phyloP scores from a whole-genome alignment of 306 rosid genomes.

The Cucumis hystrix region DNA sequence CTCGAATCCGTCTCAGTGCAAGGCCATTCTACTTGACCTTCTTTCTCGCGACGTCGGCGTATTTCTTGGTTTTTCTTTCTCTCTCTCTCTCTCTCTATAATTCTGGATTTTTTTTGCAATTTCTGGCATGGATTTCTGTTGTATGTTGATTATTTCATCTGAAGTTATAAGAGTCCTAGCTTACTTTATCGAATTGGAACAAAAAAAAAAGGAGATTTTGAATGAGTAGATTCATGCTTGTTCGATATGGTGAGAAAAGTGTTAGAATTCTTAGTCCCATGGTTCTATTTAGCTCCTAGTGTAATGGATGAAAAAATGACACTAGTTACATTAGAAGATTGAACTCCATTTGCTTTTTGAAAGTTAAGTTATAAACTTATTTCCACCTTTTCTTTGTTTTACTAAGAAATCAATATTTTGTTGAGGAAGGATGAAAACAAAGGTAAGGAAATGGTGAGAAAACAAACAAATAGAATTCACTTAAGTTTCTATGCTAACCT shows the following conservation, averaged over 20 bases:
- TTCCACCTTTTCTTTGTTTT: background rate
- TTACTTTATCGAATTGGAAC: background rate
- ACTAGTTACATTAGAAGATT: background rate
- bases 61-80: constrained; percentile 31
- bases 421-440: background rate
- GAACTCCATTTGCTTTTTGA: background rate
- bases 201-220: background rate
- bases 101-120: background rate
- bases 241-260: background rate
- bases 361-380: background rate
- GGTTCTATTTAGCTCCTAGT: background rate
- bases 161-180: background rate
- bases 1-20: constrained; percentile 53
- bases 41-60: constrained; percentile 63
- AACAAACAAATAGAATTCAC: background rate
- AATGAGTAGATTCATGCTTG: background rate
- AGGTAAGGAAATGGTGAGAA: background rate
- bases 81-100: background rate
- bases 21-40: constrained; percentile 62
- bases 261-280: background rate
- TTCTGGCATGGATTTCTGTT: background rate
- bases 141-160: background rate
- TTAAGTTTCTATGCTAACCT: background rate
- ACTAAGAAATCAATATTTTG: too few relatives aligned
- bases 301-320: background rate